Base-by-base conservation (phyloP, 202 grass and related monocot genomes). In the Digitaria exilis region DNA sequence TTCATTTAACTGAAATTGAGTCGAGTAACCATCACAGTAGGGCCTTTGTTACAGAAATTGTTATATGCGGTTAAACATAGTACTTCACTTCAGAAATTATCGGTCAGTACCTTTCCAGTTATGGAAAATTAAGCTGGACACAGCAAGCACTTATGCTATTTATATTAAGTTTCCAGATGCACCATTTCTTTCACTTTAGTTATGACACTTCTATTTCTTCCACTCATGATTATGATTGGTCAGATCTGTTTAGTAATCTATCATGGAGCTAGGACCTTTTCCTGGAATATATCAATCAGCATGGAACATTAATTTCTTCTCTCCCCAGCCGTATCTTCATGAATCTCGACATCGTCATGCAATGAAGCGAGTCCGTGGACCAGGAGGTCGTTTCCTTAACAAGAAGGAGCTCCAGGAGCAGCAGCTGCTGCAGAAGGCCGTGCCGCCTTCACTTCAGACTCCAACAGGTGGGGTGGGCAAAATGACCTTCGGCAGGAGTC, bases 291-390 rank as follows among this genome's bases (percentile, higher is more conserved):
- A 69, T 25, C 43, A 60, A 52, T 62, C 46, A 79, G 65, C n/a
- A 57, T 74, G 76, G 35, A 64, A 15, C 5, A 5, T 3, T 37
- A 54, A 73, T 9, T 79, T 78, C 25, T 81, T 69, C 1, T 29
- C 35, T 37, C 80, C 46, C 19, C 89, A 98, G 96, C 96, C 96
- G 29, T 98, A 98, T 81, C 96, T 98, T 64, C 93, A 98, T 26
- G 96, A 98, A 77, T 96, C 93, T 75, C 89, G 96, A 18, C 96
- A 98, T 83, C 73, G 82, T 29, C 96, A 98, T 62, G 96, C 96
- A 31, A 94, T 98, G 96, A 96, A 98, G 59, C 79, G 96, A 81
- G 93, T 82, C 28, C 92, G 96, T 56, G 96, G 96, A 86, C 90
- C 89, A 10, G 93, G 96, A 45, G 96, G 96, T 24, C 87, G 91